phyloP scores from a whole-genome alignment of 495 filamentous ascomycete genomes.

The Neurospora tetraspora region DNA sequence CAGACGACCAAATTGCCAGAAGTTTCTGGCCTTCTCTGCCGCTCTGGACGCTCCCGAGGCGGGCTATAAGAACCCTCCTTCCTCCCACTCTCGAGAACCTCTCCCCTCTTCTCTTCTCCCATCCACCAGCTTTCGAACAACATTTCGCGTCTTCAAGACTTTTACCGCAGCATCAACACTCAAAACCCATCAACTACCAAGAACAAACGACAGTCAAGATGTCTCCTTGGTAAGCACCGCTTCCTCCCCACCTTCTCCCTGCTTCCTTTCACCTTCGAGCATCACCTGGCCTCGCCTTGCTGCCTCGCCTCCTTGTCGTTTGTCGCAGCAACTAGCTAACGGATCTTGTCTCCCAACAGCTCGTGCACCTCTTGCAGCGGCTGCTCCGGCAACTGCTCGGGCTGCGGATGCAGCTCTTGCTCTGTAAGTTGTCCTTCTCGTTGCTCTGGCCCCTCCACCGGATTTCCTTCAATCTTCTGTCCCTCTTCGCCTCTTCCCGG shows the following conservation, averaged over 20 bases:
- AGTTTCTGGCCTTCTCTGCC: not conserved
- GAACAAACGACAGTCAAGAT: not conserved
- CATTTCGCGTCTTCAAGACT: not conserved
- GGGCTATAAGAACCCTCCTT: not conserved
- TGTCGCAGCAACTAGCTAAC: not conserved
- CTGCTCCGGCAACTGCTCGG: not conserved
- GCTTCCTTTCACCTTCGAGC: accelerated
- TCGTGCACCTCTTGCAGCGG: not conserved
- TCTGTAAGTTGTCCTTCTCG: not conserved
- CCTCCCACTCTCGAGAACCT: not conserved
- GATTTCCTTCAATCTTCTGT: not conserved
- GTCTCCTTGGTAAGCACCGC: not conserved
- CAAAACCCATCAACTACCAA: not conserved
- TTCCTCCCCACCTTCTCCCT: not conserved
- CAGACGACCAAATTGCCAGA: not conserved
- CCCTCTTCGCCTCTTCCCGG: no score
- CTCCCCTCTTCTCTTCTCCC: not conserved
- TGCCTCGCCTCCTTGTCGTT: not conserved
- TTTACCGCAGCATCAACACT: not conserved
- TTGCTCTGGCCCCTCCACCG: not conserved
- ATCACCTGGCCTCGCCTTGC: not conserved
- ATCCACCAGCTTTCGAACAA: not conserved
- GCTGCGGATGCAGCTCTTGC: not conserved
- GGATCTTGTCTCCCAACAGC: not conserved
- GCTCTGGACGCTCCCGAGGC: not conserved